A percentile compares a stretch with the other conserved stretches of the same genome.
Evolutionary conservation across 2,329 filamentous ascomycete genomes (phyloP).

Genomic region (Penicillium sp.): DNA sequence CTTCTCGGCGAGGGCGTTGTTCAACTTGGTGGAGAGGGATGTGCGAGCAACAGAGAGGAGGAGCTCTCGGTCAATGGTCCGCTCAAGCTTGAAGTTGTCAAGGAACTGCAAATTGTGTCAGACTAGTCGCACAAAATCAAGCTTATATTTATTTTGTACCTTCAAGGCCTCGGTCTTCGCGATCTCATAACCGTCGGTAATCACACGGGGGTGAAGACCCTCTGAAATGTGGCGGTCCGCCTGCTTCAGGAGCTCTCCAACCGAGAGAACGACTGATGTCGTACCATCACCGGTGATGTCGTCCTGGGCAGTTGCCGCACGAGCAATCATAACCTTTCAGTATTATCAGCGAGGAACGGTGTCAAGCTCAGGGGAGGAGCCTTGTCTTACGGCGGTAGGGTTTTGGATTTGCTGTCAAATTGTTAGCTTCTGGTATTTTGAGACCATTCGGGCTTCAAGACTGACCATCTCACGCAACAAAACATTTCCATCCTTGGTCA

Average conservation of each 20-base stretch:
- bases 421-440: conserved; percentile 35
- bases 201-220: conserved; percentile 93
- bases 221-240: conserved; percentile 94
- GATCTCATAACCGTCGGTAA: conserved; percentile 97
- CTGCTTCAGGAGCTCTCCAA: conserved; percentile 97
- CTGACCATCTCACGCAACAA: conserved; percentile 67
- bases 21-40: conserved; percentile 93
- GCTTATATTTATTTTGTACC: conserved; percentile 51
- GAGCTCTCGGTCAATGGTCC: conserved; percentile 89
- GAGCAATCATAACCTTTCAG: conserved; percentile 66
- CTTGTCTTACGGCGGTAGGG: conserved; percentile 76
- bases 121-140: conserved; percentile 6
- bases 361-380: conserved; percentile 14
- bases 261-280: conserved; percentile 91
- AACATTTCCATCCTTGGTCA: conserved; percentile 98
- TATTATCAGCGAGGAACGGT: conserved; percentile 26
- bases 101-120: conserved; percentile 67
- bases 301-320: conserved; percentile 93
- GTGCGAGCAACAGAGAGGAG: conserved; percentile 91
- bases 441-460: conserved; percentile 2
- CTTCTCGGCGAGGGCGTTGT: conserved; percentile 82
- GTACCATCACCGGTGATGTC: conserved; percentile 98
- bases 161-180: conserved; percentile 91
- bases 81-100: conserved; percentile 86
- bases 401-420: conserved; percentile 82